A percentile compares a stretch with the other conserved stretches of the same genome.
Conservation (phyloP, 2,329 filamentous ascomycete genomes). For the Rosellinia necatrix region DNA sequence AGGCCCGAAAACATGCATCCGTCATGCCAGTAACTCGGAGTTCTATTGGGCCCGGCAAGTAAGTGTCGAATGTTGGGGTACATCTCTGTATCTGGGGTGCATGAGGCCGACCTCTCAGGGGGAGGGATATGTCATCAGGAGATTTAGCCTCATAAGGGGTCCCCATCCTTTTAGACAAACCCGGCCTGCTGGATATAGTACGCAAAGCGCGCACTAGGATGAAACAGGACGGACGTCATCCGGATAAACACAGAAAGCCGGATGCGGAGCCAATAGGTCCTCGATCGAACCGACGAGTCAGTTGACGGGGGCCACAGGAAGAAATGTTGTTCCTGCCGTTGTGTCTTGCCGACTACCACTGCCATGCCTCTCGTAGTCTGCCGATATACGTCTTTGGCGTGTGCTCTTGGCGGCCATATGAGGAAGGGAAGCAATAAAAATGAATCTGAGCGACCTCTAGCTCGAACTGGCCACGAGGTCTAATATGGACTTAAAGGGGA, state of each 20-base stretch:
- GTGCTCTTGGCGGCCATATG: slow-evolving; percentile 23
- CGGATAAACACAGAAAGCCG: slow-evolving; percentile 23
- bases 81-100: slow-evolving; percentile 33
- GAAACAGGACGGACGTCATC: slow-evolving; percentile 9
- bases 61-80: slow-evolving; percentile 6
- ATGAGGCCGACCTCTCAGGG: slow-evolving; percentile 25
- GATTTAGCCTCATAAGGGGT: slow-evolving; percentile 36
- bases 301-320: slow-evolving; percentile 2
- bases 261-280: slow-evolving; percentile 9
- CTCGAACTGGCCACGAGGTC: neutral
- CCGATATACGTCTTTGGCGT: slow-evolving; percentile 8
- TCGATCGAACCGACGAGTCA: slow-evolving; percentile 9
- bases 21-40: neutral
- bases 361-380: slow-evolving; percentile 14
- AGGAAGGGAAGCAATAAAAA: slow-evolving; percentile 20
- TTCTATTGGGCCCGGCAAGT: slow-evolving; percentile 19
- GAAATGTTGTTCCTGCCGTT: slow-evolving; percentile 23
- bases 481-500: slow-evolving; percentile 17
- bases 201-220: slow-evolving; percentile 1
- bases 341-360: slow-evolving; percentile 22
- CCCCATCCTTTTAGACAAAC: slow-evolving; percentile 9
- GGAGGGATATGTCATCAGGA: slow-evolving; percentile 26
- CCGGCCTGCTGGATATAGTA: slow-evolving; percentile 13
- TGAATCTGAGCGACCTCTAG: neutral
- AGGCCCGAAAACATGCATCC: neutral